Evolutionary conservation across 805 yeast species (phyloP), one percentile per base, ranked within the genome.

Genomic region (Candida hungchunana): DNA sequence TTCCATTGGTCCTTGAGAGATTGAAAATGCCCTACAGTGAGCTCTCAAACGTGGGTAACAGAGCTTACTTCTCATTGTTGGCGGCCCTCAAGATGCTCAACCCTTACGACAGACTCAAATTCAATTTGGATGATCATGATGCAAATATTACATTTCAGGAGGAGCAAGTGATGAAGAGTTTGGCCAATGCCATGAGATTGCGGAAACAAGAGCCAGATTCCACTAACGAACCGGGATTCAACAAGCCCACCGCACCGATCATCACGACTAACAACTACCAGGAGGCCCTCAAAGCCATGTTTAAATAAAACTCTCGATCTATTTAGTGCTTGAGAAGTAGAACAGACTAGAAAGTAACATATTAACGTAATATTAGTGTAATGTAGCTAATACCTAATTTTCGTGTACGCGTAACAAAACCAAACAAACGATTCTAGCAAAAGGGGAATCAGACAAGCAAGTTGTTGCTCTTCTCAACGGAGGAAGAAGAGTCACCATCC

Each of bases 101-200:
- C 28, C 53, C 53, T 7, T 43, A 45, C 23, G 39, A 42, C 17
- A 26, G 53, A 21, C 26, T 39, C 10, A 34, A 31, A n/a, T 31
- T 40, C 28, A 36, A 40, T 14, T 26, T 47, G 6, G 51, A 49
- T 23, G 34, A 40, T 19, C 34, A 43, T 7, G 5, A 32, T 12
- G 44, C 34, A 10, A 43, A 38, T 11, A 13, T 44, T 9, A 43
- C 33, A 19, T 45, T 30, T 33, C 43, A 46, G 36, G 47, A 44
- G 34, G 13, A 24, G 15, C 28, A 30, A 18, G 11, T 44, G 15
- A 28, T 36, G n/a, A 13, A 26, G 9, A 42, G 35, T 5, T 18
- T 46, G 35, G 24, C 30, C 5, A 34, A 26, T 6, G 14, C 27
- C 18, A 27, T 31, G 38, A 32, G 37, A 23, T 27, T 23, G 7